A percentile compares a stretch with the other conserved stretches of the same genome.
phyloP scores from a whole-genome alignment of 257 asterid genomes.

The Jacaranda copaia region DNA sequence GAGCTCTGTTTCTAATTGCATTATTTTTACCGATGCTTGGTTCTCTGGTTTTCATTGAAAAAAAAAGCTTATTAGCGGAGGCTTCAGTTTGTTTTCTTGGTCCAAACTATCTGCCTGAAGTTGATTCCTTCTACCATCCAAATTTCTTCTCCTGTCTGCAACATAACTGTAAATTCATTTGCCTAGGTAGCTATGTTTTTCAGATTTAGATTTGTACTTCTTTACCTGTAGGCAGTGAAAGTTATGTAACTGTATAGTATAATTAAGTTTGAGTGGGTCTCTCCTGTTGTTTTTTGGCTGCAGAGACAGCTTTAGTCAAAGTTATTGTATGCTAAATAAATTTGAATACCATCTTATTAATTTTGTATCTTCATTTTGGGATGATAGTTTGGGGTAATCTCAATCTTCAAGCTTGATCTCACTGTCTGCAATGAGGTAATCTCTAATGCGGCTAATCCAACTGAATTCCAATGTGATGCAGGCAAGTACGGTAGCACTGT shows the following conservation, averaged over 20 bases:
- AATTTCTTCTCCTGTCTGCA: not conserved
- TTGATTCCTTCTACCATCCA: not conserved
- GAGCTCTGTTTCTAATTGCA: not conserved
- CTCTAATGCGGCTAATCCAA: not conserved
- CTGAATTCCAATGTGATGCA: constrained; percentile 43
- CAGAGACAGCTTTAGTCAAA: not conserved
- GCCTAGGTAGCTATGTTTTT: not conserved
- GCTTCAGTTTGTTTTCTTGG: not conserved
- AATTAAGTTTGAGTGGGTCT: not conserved
- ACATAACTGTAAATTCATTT: not conserved
- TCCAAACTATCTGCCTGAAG: not conserved
- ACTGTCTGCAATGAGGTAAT: not conserved
- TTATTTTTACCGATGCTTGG: not conserved
- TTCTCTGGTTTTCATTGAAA: not conserved
- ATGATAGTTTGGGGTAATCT: not conserved
- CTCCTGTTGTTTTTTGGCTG: not conserved
- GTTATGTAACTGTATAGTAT: not conserved
- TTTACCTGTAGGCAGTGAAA: not conserved
- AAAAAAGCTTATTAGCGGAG: not conserved
- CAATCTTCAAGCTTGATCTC: not conserved
- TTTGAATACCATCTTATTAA: not conserved
- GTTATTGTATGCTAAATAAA: not conserved
- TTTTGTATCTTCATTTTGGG: not conserved
- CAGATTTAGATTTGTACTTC: not conserved
- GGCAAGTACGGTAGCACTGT: constrained; percentile 87